phyloP scores from a whole-genome alignment of 164 flowering plant species.

The Malania oleifera region DNA sequence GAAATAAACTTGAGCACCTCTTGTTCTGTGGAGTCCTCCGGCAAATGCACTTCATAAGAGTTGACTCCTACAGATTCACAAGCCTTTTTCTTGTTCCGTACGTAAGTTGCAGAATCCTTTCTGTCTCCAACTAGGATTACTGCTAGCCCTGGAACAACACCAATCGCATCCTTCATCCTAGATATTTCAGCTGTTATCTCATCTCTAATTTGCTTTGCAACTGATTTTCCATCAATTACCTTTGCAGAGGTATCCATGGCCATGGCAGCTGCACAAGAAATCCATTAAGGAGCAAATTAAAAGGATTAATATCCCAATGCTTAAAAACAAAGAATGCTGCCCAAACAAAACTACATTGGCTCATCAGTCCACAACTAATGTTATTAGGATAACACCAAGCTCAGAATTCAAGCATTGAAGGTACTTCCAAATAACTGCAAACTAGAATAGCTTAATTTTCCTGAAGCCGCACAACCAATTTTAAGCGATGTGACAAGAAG shows the following conservation, averaged over 20 bases:
- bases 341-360: background rate
- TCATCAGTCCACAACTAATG: background rate
- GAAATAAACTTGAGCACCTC: constrained; percentile 63
- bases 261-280: constrained; percentile 34
- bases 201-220: constrained; percentile 69
- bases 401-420: background rate
- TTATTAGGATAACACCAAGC: background rate
- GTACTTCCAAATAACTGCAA: background rate
- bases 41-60: constrained; percentile 64
- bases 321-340: constrained; percentile 12
- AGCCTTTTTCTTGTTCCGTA: constrained; percentile 84
- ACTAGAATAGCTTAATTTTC: background rate
- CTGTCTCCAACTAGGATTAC: constrained; percentile 89
- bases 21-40: constrained; percentile 61
- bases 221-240: constrained; percentile 80
- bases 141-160: constrained; percentile 88
- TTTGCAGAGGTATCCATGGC: constrained; percentile 42
- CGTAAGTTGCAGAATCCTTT: constrained; percentile 91
- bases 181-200: constrained; percentile 68
- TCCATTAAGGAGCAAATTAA: background rate
- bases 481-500: background rate
- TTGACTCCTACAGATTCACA: constrained; percentile 86
- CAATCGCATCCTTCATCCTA: constrained; percentile 72
- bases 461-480: background rate
- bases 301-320: background rate